Evolutionary conservation across 1,139 yeast species (phyloP), one percentile per base, ranked within the genome.

Genomic region (Candida sp.): DNA sequence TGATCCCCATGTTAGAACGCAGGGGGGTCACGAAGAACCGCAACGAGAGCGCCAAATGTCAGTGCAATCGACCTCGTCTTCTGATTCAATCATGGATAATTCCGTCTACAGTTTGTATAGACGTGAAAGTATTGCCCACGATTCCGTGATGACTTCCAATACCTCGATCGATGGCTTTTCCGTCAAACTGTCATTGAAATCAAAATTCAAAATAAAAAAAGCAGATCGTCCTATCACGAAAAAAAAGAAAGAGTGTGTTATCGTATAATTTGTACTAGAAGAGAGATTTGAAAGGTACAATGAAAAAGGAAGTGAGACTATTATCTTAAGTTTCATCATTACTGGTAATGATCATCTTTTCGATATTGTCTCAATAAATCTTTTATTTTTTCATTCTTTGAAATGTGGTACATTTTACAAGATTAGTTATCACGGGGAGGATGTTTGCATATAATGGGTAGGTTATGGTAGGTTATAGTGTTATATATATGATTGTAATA

Each of bases 1-100:
- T 42, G 89, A 84, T 56, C 89, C 88, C 3, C 61, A 64, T 9
- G 54, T 74, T 43, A 65, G 57, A 48, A 56, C 59, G 36, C 33
- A 30, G 33, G 39, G 34, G 11, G 6, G 11, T 32, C n/a, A 32
- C 12, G 34, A 32, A 6, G 11, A 7, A 7, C 19, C 19, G 19
- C 19, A 15, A 15, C 11, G 11, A 11, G 11, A 7, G 11, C 11
- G 11, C 11, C 12, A n/a, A 11, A 32, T 11, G 19, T 15, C 19
- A 15, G 19, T 15, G 19, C 19, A 15, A 15, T 15, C 19, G 19
- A 15, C 19, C 19, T 15, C 19, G 19, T 15, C 19, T 15, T 15
- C 19, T 15, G 34, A 32, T 7, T 32, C 34, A 5, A 32, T 32
- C 12, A 32, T 32, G 34, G 34, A 32, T 12, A 32, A 32, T 12